Conservation (phyloP, 768 basidiomycete genomes). For the Kwoniella sp. region DNA sequence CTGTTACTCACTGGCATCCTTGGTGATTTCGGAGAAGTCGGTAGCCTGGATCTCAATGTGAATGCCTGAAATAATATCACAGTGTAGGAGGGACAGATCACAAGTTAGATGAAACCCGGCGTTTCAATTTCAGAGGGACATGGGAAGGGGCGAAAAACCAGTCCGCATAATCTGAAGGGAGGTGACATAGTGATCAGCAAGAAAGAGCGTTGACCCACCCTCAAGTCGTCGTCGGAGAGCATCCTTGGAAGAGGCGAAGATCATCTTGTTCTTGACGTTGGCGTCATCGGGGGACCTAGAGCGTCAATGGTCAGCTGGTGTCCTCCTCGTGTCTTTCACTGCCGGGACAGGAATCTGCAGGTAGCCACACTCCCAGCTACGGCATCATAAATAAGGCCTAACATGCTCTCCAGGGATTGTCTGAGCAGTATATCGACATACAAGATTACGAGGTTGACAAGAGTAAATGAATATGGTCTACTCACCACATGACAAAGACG, state of each 20-base stretch:
- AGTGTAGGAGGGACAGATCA: slow-evolving; percentile 2
- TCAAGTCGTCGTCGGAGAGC: slow-evolving; percentile 71
- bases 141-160: too few species aligned
- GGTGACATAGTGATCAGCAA: too few species aligned
- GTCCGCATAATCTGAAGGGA: slow-evolving; percentile 1
- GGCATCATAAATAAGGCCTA: too few species aligned
- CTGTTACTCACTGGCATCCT: slow-evolving; percentile 65
- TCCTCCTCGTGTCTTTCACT: too few species aligned
- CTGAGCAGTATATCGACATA: too few species aligned
- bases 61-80: slow-evolving; percentile 58
- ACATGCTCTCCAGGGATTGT: too few species aligned
- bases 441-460: too few species aligned
- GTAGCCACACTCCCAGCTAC: too few species aligned
- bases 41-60: slow-evolving; percentile 83
- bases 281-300: slow-evolving; percentile 82
- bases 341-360: too few species aligned
- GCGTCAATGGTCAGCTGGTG: too few species aligned
- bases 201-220: slow-evolving; percentile 58
- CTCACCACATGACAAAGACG: slow-evolving; percentile 80
- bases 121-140: too few species aligned
- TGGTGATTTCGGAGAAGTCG: slow-evolving; percentile 71
- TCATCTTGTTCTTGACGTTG: slow-evolving; percentile 89
- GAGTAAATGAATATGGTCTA: slow-evolving; percentile 26
- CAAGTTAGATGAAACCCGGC: too few species aligned
- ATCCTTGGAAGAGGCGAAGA: slow-evolving; percentile 84